Base-by-base conservation (phyloP, 176 grass and related monocot genomes). In the Triticum timopheevii region DNA sequence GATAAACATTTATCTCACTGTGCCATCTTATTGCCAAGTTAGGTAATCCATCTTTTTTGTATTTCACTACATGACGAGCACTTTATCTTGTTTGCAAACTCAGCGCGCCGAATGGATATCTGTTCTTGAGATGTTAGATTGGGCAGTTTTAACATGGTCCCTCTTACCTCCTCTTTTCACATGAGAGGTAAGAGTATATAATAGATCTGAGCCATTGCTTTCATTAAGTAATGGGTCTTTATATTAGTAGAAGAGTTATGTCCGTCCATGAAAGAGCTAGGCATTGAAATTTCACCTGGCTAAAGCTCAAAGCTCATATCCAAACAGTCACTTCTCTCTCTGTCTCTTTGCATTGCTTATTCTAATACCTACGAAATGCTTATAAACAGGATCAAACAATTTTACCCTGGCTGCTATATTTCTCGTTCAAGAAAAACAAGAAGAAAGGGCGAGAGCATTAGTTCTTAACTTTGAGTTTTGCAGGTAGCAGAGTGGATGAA, bases 401-500 rank as follows among this genome's bases (percentile, higher is more conserved):
- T 74, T 58, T 0, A 52, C 0, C 6, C 1, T 16, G 2, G 4
- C 4, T 72, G 11, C 22, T 42, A 11, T 25, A 11, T 28, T 47
- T 86, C 7, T 30, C 25, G 13, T 52, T 22, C 5, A 47, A 76
- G 20, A 34, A 44, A 35, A 83, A n/a, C 16, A 44, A 6, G 0
- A 25, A 13, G 2, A 7, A 2, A 10, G 69, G 11, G 40, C 0
- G 1, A 39, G 34, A 63, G 13, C 15, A 76, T 84, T 30, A 69
- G 8, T 42, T 84, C 68, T 69, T 68, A 89, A 88, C 79, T 39
- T 12, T 64, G 16, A 5, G 28, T 40, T 88, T 90, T 91, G 38
- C 82, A 97, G 91, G 89, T 95, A 52, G 87, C 91, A 3, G 93
- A 98, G 34, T 98, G 93, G 93, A 95, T 95, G 91, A 98, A 94